Evolutionary conservation across 129 eudicot genomes (phyloP), one percentile per base, ranked within the genome.

Genomic region (Lactuca sativa): DNA sequence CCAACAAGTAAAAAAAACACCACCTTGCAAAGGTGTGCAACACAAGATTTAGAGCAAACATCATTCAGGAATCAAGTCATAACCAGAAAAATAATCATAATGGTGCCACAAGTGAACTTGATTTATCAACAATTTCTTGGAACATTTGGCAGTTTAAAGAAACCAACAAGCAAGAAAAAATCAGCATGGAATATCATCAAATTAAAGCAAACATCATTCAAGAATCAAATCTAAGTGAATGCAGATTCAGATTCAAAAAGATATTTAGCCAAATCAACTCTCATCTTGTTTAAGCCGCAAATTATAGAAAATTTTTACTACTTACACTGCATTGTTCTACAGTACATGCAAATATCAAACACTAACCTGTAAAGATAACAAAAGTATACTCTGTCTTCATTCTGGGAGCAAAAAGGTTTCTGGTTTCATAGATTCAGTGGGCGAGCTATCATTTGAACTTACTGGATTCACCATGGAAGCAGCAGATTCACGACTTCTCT

Each of bases 381-480:
- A 59, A 59, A 59, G 36, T 72, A 78, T 67, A 75, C 73, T 62
- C 80, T 81, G 67, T 51, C 53, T 51, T 91, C 90, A 91, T 60
- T 91, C 86, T 2, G 97, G 86, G 36, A 88, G 93, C 67, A 91
- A 77, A 54, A 88, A 93, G 13, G 89, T 83, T 72, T 92, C 98
- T 0, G 98, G 98, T 69, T 86, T 89, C 90, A 86, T 89, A 18
- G 88, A 89, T 77, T 86, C 89, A 82, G 82, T 86, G 6, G 96
- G 98, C 0, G 96, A 86, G 38, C 75, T 92, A 33, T 86, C 77
- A 83, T 81, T 92, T 0, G 92, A 92, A 64, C 86, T 80, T 15
- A 57, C 66, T 2, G 65, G 59, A 69, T 56, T 74, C 5, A 75
- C 69, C 74, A 75, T 80, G 6, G 80, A 70, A 4, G 86, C 62